These are phyloP conservation scores for Aethionema arabicum DNA, from an alignment of 345 rosid genomes.

Conservation along the genomic window DNA sequence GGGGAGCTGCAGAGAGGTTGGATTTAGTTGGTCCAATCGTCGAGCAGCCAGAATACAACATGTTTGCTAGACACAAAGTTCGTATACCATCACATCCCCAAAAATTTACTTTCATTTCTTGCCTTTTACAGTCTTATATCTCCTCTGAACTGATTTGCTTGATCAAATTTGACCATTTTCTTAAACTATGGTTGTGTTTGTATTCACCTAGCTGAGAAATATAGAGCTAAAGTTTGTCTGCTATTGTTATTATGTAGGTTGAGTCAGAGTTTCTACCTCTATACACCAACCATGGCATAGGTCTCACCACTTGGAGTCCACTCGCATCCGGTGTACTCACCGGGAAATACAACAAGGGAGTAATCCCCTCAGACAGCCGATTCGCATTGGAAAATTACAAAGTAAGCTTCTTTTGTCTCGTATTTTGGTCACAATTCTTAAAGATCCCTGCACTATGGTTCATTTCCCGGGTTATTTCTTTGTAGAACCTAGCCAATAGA, in stretches of 20 bases:
- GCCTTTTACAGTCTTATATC: neutral
- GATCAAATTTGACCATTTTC: too few species aligned
- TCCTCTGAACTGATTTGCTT: too few species aligned
- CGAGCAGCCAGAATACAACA: conserved; percentile 96
- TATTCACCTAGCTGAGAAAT: too few species aligned
- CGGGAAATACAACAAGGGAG: conserved; percentile 91
- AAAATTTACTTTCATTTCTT: neutral
- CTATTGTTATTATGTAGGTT: conserved; percentile 47
- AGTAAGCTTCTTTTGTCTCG: conserved; percentile 37
- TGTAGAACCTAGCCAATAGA: conserved; percentile 86
- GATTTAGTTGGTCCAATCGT: conserved; percentile 93
- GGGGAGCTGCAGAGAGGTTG: conserved; percentile 81
- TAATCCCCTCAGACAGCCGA: conserved; percentile 82
- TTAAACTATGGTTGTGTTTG: too few species aligned
- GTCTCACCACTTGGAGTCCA: conserved; percentile 99
- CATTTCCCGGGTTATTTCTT: conserved; percentile 9
- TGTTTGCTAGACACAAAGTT: conserved; percentile 89
- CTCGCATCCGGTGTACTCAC: conserved; percentile 98
- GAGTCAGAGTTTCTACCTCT: conserved; percentile 90
- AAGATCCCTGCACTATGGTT: conserved; percentile 3
- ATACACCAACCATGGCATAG: conserved; percentile 80
- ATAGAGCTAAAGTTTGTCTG: neutral
- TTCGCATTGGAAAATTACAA: conserved; percentile 96
- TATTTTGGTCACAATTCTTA: neutral
- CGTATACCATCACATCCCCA: conserved; percentile 4